Evolutionary conservation across 2,329 filamentous ascomycete species (phyloP).

Genomic region (Fusarium sp.): DNA sequence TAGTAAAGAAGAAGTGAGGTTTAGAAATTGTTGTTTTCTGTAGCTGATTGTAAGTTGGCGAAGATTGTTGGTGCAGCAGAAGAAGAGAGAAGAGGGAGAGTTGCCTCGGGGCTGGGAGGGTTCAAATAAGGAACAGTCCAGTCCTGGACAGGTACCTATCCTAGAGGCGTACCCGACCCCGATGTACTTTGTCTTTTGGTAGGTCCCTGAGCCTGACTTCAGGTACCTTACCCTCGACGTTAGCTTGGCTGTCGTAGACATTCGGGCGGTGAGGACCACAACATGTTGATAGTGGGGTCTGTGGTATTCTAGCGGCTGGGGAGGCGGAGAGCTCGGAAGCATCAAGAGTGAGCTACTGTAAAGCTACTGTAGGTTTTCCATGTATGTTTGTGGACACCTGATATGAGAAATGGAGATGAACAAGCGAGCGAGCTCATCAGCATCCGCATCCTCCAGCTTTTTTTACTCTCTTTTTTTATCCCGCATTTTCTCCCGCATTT

Average conservation of each 20-base stretch:
- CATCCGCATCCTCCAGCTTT: conserved; percentile 21
- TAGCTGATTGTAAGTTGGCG: conserved; percentile 22
- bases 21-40: conserved; percentile 14
- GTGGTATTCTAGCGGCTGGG: conserved; percentile 44
- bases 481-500: conserved; percentile 27
- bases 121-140: conserved; percentile 39
- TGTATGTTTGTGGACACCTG: conserved; percentile 39
- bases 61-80: conserved; percentile 33
- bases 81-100: conserved; percentile 13
- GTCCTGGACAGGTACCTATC: conserved; percentile 8
- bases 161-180: too few relatives aligned
- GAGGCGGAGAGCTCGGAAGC: conserved; percentile 39
- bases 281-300: conserved; percentile 44
- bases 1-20: conserved; percentile 13
- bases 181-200: neutral
- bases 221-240: neutral
- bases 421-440: conserved; percentile 4
- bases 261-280: conserved; percentile 42
- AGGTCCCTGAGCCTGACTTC: neutral
- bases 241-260: conserved; percentile 20
- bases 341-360: conserved; percentile 25
- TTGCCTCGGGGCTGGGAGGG: conserved; percentile 31
- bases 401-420: conserved; percentile 15
- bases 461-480: conserved; percentile 3
- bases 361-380: conserved; percentile 25